Percentiles rank a stretch among this genome's conserved stretches.
These are phyloP conservation scores for Cystobasidium sp. DNA, from an alignment of 1,284 basidiomycete genomes.

Conservation along the genomic window DNA sequence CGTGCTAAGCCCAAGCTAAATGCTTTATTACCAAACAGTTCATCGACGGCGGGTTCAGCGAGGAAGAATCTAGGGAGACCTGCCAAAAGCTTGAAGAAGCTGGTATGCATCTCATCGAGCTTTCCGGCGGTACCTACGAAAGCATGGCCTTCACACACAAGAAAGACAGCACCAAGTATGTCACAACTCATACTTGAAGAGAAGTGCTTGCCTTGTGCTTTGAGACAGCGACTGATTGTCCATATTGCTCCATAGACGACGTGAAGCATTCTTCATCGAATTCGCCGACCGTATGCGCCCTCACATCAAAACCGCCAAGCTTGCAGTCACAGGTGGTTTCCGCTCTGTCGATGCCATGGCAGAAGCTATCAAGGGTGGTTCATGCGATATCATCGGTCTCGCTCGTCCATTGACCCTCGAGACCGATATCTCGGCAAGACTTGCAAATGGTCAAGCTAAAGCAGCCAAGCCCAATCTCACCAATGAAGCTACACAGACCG, in stretches of 20 bases:
- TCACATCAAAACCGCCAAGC: constrained; percentile 56
- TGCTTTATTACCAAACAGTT: constrained; percentile 1
- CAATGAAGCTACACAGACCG: constrained; percentile 28
- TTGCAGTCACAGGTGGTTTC: constrained; percentile 63
- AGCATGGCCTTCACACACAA: constrained; percentile 53
- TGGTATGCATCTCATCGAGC: constrained; percentile 63
- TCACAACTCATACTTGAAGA: neutral
- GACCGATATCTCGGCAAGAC: constrained; percentile 59
- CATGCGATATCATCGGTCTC: constrained; percentile 59
- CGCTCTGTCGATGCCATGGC: constrained; percentile 60
- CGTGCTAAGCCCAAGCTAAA: no score
- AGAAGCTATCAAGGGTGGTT: constrained; percentile 50
- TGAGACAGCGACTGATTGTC: constrained; percentile 6
- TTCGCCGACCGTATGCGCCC: constrained; percentile 60
- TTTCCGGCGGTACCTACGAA: constrained; percentile 62
- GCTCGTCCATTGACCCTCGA: constrained; percentile 61
- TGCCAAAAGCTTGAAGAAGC: constrained; percentile 60
- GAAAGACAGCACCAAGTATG: constrained; percentile 56
- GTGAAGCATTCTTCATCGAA: constrained; percentile 60
- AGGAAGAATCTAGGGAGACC: constrained; percentile 60
- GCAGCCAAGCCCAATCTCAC: constrained; percentile 30
- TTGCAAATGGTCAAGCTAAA: constrained; percentile 52
- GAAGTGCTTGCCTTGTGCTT: neutral
- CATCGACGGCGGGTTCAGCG: constrained; percentile 56
- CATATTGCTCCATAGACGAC: constrained; percentile 35